Base-by-base conservation (phyloP, 2,329 filamentous ascomycete species). In the Cordyceps tenuipes region DNA sequence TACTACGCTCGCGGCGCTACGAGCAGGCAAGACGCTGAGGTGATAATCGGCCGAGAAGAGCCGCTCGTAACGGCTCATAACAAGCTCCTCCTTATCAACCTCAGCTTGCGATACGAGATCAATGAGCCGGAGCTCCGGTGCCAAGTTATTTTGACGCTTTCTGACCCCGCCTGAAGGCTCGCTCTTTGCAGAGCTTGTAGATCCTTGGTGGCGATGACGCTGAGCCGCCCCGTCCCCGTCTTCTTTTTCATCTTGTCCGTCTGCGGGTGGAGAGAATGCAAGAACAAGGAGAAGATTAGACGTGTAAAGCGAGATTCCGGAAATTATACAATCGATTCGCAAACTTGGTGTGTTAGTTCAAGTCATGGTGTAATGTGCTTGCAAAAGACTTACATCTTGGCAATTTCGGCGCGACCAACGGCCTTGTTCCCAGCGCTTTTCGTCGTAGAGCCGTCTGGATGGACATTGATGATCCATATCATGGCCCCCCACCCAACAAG, bases 321-420 rank as follows among this genome's bases (percentile, higher is more conserved):
- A 96, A 78, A 99, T 91, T 72, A 96, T 91, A 79, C 94, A 97
- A 77, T 99, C 94, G 75, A 94, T 96, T 69, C 91, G 89, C 75
- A 97, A 83, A 75, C 88, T 92, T 65, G 19, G 29, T 64, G n/a
- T 26, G 70, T 75, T 66, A 75, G 71, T 49, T 47, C 26, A 48
- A 34, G n/a, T 31, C 19, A 17, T 31, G 54, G n/a, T 23, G 26
- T 36, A 4, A 13, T 50, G 12, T 6, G 48, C 0, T 15, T 26
- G 19, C 52, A 21, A 17, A 2, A 12, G 4, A 23, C 89, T 82
- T 72, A 95, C 90, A 93, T 92, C 74, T 96, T 95, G 63, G 91
- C 85, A 70, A 97, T 93, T 71, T 97, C 91, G 54, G 91, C 92
- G 66, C 85, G 87, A 34, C 91, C 85, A 39, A 80, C 83, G 51